Evolutionary conservation across 108 stramenopile species (phyloP), one percentile per base, ranked within the genome.

Genomic region (Bacterosira constricta): DNA sequence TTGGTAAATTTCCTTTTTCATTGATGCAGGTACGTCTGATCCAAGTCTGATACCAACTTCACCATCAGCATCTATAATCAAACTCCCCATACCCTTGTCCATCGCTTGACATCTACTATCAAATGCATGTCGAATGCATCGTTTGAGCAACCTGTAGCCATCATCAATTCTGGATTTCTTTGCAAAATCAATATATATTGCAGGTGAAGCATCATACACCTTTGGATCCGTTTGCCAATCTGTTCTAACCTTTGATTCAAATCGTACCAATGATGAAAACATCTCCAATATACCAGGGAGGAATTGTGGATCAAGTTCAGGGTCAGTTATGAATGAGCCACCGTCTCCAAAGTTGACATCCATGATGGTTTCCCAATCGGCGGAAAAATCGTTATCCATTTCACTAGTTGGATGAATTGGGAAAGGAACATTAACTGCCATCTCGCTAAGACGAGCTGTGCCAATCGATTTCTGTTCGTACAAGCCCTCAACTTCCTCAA

Each of bases 281-380:
- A 66, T 26, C 30, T 37, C 18, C n/a, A 53, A 17, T 10, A 66
- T 53, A 1, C 34, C 34, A 25, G 66, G 66, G 6, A 66, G 21
- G 20, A 53, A 26, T 21, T 35, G 32, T 54, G 50, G 23, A 27
- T 35, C 51, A 17, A 66, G 35, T 9, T 52, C 25, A 8, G 66
- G 66, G 26, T 66, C 66, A 15, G 50, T 17, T 1, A 66, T 21
- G 21, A 66, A 66, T 41, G 66, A 18, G 13, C 50, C 66, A 39
- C 66, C 66, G 12, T 66, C 66, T 11, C 13, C 30, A 35, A 66
- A 66, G 26, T 53, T 30, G 29, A 66, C 30, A 10, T 34, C 66
- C 10, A 52, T 21, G 1, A 66, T 13, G 10, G 17, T 21, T 32
- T 27, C 13, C 45, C 27, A 65, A 4, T 65, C 46, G 4, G 47